Percentiles rank a stretch among this genome's conserved stretches.
Evolutionary conservation across 73 alveolate species (phyloP).

Genomic region (Tetrahymena malaccensis): DNA sequence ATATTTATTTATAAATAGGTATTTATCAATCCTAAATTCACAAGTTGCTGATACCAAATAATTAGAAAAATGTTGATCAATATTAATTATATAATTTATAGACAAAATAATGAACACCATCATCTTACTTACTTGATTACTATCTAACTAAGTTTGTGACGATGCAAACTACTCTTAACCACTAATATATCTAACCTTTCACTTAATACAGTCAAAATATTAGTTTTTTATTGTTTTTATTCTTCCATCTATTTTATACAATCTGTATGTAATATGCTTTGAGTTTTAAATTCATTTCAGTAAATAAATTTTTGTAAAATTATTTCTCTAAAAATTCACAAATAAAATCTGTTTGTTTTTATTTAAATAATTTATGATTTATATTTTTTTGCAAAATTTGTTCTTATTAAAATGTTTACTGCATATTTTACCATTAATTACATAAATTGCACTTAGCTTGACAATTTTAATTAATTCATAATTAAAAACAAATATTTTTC

Average conservation of each 20-base stretch:
- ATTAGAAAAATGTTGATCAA: neutral
- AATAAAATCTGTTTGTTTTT: too few species aligned
- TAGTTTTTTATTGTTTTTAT: neutral
- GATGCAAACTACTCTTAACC: neutral
- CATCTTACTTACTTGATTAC: neutral
- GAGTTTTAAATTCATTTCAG: neutral
- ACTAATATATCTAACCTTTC: neutral
- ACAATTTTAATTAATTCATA: too few species aligned
- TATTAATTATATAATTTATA: neutral
- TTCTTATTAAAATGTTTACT: too few species aligned
- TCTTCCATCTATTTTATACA: neutral
- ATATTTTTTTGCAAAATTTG: too few species aligned
- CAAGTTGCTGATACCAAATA: slow-evolving; percentile 29
- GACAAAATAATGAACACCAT: neutral
- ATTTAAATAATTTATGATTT: too few species aligned
- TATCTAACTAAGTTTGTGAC: neutral
- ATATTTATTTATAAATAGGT: neutral
- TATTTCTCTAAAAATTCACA: too few species aligned
- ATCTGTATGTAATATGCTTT: too few species aligned
- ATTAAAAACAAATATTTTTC: too few species aligned
- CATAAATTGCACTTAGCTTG: too few species aligned
- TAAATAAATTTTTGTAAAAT: neutral
- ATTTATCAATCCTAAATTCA: slow-evolving; percentile 34
- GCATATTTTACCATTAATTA: too few species aligned
- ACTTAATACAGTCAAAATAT: neutral